Conservation (phyloP, 192 early-diverging fungal species). For the Umbelopsis isabellina region DNA sequence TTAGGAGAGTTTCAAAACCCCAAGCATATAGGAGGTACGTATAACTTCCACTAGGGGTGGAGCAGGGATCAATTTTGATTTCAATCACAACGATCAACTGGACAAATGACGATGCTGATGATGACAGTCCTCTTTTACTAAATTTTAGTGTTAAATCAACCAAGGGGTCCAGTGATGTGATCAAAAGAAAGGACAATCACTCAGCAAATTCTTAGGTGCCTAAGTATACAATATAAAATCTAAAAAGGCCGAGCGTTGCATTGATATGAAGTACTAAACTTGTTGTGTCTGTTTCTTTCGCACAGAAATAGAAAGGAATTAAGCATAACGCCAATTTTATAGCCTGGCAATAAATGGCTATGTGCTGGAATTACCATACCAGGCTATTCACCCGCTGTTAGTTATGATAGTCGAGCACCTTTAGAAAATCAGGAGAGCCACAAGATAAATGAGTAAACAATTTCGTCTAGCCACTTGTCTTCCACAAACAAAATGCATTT, state of each 20-base stretch:
- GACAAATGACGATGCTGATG: neutral
- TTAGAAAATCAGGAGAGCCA: constrained; percentile 15
- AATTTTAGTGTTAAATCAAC: no score
- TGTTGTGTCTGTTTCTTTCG: no score
- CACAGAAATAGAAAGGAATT: no score
- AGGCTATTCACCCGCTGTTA: constrained; percentile 8
- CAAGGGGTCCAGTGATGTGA: no score
- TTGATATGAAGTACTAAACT: no score
- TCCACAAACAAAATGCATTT: neutral
- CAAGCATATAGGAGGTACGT: neutral
- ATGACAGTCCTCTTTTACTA: neutral
- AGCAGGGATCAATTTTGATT: neutral
- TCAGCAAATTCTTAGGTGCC: no score
- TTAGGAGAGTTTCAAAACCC: no score
- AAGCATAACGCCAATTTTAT: no score
- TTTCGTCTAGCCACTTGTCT: neutral
- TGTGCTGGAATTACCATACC: neutral
- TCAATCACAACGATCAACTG: constrained; percentile 4
- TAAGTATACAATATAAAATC: no score
- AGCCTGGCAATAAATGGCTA: neutral
- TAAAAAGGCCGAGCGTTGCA: no score
- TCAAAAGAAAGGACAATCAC: no score
- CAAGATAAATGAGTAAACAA: neutral
- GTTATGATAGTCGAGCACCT: neutral
- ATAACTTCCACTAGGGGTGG: neutral